Evolutionary conservation across 371 early-diverging fungal genomes (phyloP).

Genomic region (Nematocida major): DNA sequence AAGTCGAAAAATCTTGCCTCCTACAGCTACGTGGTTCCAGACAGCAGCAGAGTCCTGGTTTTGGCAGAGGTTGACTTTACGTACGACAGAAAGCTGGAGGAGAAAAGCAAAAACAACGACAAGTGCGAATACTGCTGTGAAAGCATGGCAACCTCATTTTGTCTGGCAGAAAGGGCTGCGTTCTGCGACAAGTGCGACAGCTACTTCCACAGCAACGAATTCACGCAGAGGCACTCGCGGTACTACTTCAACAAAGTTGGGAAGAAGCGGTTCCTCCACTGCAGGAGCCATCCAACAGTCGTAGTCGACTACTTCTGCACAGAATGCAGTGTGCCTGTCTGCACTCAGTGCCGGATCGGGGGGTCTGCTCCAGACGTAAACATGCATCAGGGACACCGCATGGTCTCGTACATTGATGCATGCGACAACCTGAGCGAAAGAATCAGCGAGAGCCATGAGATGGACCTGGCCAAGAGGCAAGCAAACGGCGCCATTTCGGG

Average conservation of each 20-base stretch:
- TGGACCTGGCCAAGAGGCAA: background rate
- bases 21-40: conserved; percentile 61
- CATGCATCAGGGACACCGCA: conserved; percentile 36
- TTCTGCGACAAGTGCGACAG: conserved; percentile 64
- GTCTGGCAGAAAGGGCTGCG: conserved; percentile 64
- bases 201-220: conserved; percentile 60
- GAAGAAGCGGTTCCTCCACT: conserved; percentile 62
- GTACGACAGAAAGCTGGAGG: conserved; percentile 63
- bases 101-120: conserved; percentile 46
- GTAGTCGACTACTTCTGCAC: conserved; percentile 63
- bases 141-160: conserved; percentile 56
- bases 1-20: background rate
- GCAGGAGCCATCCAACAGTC: conserved; percentile 52
- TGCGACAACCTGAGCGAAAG: conserved; percentile 49
- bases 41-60: conserved; percentile 55
- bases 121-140: conserved; percentile 61
- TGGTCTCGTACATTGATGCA: conserved; percentile 62
- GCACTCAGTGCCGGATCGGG: conserved; percentile 62
- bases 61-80: conserved; percentile 63
- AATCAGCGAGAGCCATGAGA: conserved; percentile 7
- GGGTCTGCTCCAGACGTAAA: conserved; percentile 59
- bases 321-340: conserved; percentile 60
- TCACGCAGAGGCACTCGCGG: conserved; percentile 61
- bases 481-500: background rate
- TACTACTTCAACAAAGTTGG: conserved; percentile 62